Evolutionary conservation across 2,329 filamentous ascomycete species (phyloP).

Genomic region (Alternaria metachromatica): DNA sequence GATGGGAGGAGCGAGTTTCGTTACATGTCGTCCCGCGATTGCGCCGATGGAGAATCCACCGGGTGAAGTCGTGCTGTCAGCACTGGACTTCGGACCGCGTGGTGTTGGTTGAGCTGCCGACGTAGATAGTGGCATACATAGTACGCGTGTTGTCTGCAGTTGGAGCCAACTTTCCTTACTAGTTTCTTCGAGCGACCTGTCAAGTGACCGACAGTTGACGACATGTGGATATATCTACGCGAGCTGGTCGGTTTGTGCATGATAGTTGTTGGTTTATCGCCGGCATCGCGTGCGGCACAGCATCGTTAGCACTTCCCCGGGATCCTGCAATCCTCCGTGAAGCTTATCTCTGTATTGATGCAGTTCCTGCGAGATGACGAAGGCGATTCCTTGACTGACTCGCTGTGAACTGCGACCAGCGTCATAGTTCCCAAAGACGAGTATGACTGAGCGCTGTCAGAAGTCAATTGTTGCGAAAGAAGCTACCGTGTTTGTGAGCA

Average conservation of each 20-base stretch:
- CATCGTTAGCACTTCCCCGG: neutral
- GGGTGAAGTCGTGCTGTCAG: neutral
- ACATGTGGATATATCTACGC: neutral
- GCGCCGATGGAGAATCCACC: neutral
- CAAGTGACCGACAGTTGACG: neutral
- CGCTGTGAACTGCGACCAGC: neutral
- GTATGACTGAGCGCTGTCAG: neutral
- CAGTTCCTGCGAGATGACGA: neutral
- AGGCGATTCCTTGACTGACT: too few species aligned
- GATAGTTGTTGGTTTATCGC: neutral
- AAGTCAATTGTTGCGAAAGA: neutral
- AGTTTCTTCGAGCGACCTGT: neutral
- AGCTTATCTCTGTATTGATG: conserved; percentile 2
- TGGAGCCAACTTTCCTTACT: neutral
- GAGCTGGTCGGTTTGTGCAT: neutral
- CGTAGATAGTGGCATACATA: neutral
- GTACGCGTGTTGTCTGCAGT: conserved; percentile 1
- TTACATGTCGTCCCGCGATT: conserved; percentile 3
- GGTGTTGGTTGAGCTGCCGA: neutral
- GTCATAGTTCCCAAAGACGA: neutral
- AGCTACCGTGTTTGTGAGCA: neutral
- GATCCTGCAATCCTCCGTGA: neutral
- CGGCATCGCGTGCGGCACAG: neutral
- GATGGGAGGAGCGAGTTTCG: neutral
- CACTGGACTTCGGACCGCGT: neutral